These are phyloP conservation scores for Pythium aquatile DNA, from an alignment of 352 stramenopile species.

Conservation along the genomic window DNA sequence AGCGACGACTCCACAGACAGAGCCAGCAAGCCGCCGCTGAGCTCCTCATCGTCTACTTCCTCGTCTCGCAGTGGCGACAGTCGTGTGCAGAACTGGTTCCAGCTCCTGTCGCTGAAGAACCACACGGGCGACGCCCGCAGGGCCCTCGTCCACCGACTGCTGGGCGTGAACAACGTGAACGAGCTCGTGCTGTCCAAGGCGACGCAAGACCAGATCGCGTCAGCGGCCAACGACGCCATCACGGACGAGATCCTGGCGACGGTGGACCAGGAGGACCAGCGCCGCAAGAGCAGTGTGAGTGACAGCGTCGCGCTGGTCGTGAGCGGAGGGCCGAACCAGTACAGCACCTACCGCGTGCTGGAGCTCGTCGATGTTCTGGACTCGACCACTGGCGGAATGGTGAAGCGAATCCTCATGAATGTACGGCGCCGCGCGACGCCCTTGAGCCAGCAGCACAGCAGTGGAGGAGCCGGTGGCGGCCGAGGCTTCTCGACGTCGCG, in stretches of 20 bases:
- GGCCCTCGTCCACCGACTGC: slow-evolving; percentile 53
- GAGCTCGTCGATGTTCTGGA: slow-evolving; percentile 78
- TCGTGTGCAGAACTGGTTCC: slow-evolving; percentile 52
- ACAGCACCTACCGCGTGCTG: slow-evolving; percentile 62
- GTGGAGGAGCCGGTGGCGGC: background rate
- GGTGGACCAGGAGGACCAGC: slow-evolving; percentile 55
- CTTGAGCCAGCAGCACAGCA: slow-evolving; percentile 15
- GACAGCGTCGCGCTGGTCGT: slow-evolving; percentile 8
- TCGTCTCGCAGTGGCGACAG: slow-evolving; percentile 11
- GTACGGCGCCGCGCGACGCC: slow-evolving; percentile 49
- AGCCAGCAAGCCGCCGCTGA: slow-evolving; percentile 3
- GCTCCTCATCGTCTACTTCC: too few relatives aligned
- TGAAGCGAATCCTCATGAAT: slow-evolving; percentile 72
- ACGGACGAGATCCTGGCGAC: slow-evolving; percentile 69
- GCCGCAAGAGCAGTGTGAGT: slow-evolving; percentile 23
- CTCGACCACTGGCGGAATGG: slow-evolving; percentile 70
- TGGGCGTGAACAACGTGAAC: slow-evolving; percentile 53
- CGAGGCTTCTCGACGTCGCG: slow-evolving; percentile 8
- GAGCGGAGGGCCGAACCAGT: slow-evolving; percentile 18
- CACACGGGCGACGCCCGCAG: slow-evolving; percentile 44
- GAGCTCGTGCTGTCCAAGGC: slow-evolving; percentile 64
- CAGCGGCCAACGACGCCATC: slow-evolving; percentile 68
- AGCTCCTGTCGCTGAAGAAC: slow-evolving; percentile 67
- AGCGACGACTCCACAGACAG: slow-evolving; percentile 29
- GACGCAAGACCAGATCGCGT: slow-evolving; percentile 68